phyloP scores from a whole-genome alignment of 345 rosid species.

The Physaria fendleri region DNA sequence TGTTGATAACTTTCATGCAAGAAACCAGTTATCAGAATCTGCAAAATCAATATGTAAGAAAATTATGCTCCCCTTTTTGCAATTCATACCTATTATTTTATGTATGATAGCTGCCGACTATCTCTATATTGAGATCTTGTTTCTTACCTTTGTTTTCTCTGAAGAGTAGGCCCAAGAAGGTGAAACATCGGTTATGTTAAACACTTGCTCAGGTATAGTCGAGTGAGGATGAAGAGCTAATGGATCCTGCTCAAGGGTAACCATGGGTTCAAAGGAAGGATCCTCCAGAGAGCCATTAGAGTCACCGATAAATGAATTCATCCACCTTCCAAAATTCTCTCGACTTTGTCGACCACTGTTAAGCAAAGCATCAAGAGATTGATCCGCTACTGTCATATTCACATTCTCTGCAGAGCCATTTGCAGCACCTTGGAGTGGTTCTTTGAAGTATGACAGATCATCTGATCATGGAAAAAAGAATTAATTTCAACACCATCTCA shows the following conservation, averaged over 20 bases:
- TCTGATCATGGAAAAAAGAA: conserved; percentile 36
- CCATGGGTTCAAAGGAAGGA: conserved; percentile 38
- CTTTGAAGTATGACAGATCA: conserved; percentile 35
- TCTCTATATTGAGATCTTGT: not conserved
- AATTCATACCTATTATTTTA: not conserved
- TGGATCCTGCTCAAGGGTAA: conserved; percentile 37
- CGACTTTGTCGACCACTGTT: conserved; percentile 60
- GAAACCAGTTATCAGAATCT: conserved; percentile 69
- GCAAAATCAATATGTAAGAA: conserved; percentile 24
- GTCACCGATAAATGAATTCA: conserved; percentile 45
- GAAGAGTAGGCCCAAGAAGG: conserved; percentile 76
- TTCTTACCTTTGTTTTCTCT: conserved; percentile 70
- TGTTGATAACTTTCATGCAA: conserved; percentile 49
- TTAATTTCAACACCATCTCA: not conserved
- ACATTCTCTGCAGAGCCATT: conserved; percentile 39
- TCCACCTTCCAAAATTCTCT: conserved; percentile 89
- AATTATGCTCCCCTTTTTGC: not conserved
- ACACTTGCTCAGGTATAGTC: conserved; percentile 44
- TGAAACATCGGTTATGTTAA: conserved; percentile 71
- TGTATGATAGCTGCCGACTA: not conserved
- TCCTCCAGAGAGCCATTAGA: conserved; percentile 46
- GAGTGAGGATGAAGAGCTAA: conserved; percentile 36
- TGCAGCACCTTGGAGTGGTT: conserved; percentile 33
- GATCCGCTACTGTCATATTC: conserved; percentile 36
- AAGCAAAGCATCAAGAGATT: conserved; percentile 38